Percentiles rank a stretch among this genome's conserved stretches.
Conservation (phyloP, 129 eudicot species). For the Glebionis coronaria region DNA sequence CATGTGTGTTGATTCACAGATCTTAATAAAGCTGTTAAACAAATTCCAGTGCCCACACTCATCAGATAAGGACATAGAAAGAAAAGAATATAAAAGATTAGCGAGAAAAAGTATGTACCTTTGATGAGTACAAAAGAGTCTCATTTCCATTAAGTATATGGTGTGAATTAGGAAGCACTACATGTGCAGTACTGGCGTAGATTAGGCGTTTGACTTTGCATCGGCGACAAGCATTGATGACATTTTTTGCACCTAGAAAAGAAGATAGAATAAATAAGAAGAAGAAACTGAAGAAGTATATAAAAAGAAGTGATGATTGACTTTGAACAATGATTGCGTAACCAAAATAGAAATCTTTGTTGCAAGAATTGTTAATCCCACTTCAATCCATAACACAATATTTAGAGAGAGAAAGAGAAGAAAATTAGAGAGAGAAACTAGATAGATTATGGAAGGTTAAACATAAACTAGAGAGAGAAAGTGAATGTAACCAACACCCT, state of each 20-base stretch:
- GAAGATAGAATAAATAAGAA: neutral
- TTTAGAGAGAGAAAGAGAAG: too few relatives aligned
- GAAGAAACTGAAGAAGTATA: neutral
- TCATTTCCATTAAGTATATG: constrained; percentile 61
- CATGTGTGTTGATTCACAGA: too few relatives aligned
- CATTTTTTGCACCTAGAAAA: constrained; percentile 67
- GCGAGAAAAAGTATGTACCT: constrained; percentile 40
- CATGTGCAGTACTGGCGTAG: constrained; percentile 75
- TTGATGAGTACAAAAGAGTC: constrained; percentile 58
- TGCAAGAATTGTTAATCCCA: too few relatives aligned
- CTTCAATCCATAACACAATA: too few relatives aligned
- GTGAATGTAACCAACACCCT: too few relatives aligned
- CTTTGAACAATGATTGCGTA: constrained; percentile 84
- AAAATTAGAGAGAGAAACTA: too few relatives aligned
- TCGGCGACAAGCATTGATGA: constrained; percentile 70
- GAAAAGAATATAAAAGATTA: neutral
- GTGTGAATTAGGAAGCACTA: constrained; percentile 52
- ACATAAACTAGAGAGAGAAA: too few relatives aligned
- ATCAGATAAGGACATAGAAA: neutral
- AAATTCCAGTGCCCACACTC: too few relatives aligned
- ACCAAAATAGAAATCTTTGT: constrained; percentile 49
- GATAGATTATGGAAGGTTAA: too few relatives aligned
- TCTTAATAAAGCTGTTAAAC: too few relatives aligned
- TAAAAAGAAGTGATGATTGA: constrained; percentile 24
- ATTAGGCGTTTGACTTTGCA: constrained; percentile 69